A percentile compares a stretch with the other conserved stretches of the same genome.
Evolutionary conservation across 2,329 filamentous ascomycete genomes (phyloP).

Genomic region (Plectosphaerella sp.): DNA sequence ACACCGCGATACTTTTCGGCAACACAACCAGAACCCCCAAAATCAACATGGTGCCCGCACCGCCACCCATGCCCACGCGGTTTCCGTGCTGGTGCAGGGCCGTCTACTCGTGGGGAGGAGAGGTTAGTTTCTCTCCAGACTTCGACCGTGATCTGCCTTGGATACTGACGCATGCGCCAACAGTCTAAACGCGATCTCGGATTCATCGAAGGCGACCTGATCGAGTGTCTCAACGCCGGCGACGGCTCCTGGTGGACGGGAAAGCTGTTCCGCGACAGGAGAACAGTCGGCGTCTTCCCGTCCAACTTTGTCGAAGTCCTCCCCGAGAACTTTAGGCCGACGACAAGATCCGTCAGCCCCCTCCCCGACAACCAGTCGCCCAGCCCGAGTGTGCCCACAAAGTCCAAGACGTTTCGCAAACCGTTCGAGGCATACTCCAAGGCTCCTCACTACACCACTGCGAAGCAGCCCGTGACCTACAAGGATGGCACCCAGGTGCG

Average conservation of each 20-base stretch:
- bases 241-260: conserved; percentile 99
- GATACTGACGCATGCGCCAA: no score
- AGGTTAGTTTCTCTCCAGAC: conserved; percentile 47
- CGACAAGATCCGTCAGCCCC: conserved; percentile 55
- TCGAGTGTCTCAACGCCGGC: conserved; percentile 96
- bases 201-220: conserved; percentile 95
- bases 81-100: conserved; percentile 92
- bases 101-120: conserved; percentile 90
- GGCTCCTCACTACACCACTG: conserved; percentile 61
- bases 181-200: conserved; percentile 89
- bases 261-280: conserved; percentile 79
- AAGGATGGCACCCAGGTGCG: conserved; percentile 33
- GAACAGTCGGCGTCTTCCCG: conserved; percentile 88
- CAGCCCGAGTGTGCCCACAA: conserved; percentile 51
- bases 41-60: conserved; percentile 46
- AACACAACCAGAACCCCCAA: no score
- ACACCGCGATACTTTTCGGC: no score
- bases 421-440: conserved; percentile 65
- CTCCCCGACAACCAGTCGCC: conserved; percentile 53
- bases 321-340: conserved; percentile 78
- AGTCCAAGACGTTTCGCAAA: conserved; percentile 60
- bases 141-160: no score
- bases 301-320: conserved; percentile 96
- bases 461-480: conserved; percentile 56
- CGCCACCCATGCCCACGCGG: conserved; percentile 62